phyloP scores from a whole-genome alignment of 495 filamentous ascomycete genomes.

The Aspergillus kassunensis region DNA sequence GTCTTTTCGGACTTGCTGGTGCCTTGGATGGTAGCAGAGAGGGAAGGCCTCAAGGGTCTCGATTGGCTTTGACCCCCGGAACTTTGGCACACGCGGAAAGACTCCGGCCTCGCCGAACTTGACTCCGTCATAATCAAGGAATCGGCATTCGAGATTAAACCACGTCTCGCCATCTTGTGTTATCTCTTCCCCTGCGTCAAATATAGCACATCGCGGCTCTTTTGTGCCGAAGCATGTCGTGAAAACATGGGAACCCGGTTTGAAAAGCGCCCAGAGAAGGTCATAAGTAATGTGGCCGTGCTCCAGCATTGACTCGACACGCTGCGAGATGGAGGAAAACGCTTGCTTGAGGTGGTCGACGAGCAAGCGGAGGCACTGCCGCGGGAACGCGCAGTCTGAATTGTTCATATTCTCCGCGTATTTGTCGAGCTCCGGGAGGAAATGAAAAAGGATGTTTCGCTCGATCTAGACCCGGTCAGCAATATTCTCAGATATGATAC shows the following conservation, averaged over 20 bases:
- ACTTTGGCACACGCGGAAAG: neutral
- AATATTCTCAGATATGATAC: neutral
- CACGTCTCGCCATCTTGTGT: neutral
- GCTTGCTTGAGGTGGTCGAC: neutral
- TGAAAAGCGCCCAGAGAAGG: neutral
- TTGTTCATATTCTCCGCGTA: neutral
- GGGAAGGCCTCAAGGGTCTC: neutral
- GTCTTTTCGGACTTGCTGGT: neutral
- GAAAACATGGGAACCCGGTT: neutral
- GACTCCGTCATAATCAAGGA: neutral
- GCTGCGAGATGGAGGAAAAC: neutral
- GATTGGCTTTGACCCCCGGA: neutral
- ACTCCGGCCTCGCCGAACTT: neutral
- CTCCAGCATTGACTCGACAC: neutral
- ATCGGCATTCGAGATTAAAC: neutral
- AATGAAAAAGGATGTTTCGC: neutral
- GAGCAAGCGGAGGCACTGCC: neutral
- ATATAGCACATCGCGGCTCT: neutral
- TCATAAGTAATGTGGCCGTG: neutral
- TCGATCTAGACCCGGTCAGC: neutral
- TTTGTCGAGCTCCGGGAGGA: neutral
- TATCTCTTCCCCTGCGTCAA: neutral
- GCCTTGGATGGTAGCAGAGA: neutral
- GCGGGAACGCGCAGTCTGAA: neutral
- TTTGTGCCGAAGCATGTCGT: neutral